Base-by-base conservation (phyloP, 2,329 filamentous ascomycete genomes). In the Aciculosporium take region DNA sequence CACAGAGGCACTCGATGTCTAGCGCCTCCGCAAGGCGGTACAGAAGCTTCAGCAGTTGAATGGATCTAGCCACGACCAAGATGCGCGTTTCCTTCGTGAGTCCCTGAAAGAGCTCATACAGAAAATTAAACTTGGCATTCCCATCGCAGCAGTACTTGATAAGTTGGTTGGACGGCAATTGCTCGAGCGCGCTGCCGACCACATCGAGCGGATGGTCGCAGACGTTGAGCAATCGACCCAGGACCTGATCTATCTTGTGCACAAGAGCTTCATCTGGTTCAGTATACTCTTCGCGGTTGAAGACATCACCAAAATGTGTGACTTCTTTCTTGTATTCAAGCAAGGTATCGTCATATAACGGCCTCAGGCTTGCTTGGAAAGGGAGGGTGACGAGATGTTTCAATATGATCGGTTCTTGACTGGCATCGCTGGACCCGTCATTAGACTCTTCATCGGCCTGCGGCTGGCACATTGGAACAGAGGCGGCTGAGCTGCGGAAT, bases 101-200 rank as follows among this genome's bases (percentile, higher is more conserved):
- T 7, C 56, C 51, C 17, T 67, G 58, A 24, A 79, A 52, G 3
- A 81, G 58, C 46, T 77, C 72, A 34, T 65, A 68, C 5, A 79
- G 50, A 48, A 81, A 80, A 25, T 65, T 67, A 48, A 72, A 75
- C 48, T 81, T 81, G 41, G 71, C 60, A 53, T 76, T 79, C 8
- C 72, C 68, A 40, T 68, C 68, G 42, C 68, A 64, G 2, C 68
- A 66, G 47, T 75, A 72, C 50, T 68, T 76, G 48, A 68, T 67
- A 40, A 65, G 59, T 18, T 68, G 62, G 4, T 55, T 51, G 7
- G 63, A 50, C 2, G 63, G 54, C 42, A 73, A 45, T 3, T 50
- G 47, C 20, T 59, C 57, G 10, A 65, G 51, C 2, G 56, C 52
- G 7, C 69, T 59, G n/a, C 66, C 66, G 20, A 69, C 57, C 30